Evolutionary conservation across 2,329 filamentous ascomycete genomes (phyloP), one percentile per base, ranked within the genome.

Genomic region (Hypoxylon sp.): DNA sequence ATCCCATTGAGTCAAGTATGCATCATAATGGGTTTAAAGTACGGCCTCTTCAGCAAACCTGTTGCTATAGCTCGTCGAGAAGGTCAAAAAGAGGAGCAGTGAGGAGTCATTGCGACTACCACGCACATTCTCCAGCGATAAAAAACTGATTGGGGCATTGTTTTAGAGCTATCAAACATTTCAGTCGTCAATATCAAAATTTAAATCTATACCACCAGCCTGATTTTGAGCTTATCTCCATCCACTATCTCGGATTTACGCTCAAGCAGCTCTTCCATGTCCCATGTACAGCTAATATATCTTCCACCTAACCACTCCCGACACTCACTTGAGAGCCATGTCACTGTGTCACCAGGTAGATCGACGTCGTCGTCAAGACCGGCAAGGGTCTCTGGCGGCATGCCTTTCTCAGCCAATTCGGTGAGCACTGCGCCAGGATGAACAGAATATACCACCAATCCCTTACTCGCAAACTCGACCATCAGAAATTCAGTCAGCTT

Each of bases 221-320:
- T 78, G 32, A 80, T 44, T 71, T 80, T 82, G 51, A 82, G 67
- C 67, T 78, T 70, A 67, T 81, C 78, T 7, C 73, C 72, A 53
- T 74, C 61, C n/a, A 76, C 70, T 42, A 82, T 79, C 44, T 79
- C 76, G 3, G 75, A 72, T 65, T 75, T 75, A 73, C 73, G 79
- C 19, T 69, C 62, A 55, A 76, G 35, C 6, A 82, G 62, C 65
- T 81, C 76, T 48, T 72, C 64, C 79, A 82, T 79, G 65, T 82
- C 79, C 80, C 80, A 82, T 0, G 68, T 78, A n/a, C 68, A 74
- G 65, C 74, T 78, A 1, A 81, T 52, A 63, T 80, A 82, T 60
- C 79, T 73, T 0, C 79, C 80, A 37, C 57, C 65, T 15, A 82
- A 71, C 81, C 81, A 83, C 6, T 79, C 76, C 27, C 77, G 74